A percentile compares a stretch with the other conserved stretches of the same genome.
phyloP scores from a whole-genome alignment of 345 rosid species.

The Euphorbia lathyris region DNA sequence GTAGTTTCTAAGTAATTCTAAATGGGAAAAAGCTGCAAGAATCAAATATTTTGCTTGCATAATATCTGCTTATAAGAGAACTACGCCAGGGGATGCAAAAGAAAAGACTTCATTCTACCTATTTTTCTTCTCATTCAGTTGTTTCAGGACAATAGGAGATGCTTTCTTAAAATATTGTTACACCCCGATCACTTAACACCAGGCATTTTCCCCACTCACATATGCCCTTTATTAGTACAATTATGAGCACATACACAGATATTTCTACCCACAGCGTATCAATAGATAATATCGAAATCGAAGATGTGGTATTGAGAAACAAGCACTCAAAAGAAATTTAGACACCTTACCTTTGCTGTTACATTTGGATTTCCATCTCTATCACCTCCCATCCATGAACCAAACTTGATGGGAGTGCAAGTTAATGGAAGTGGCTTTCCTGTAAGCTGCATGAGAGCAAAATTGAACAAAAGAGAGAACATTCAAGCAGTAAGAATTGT shows the following conservation, averaged over 20 bases:
- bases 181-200: background rate
- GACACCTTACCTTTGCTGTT: slow-evolving; percentile 67
- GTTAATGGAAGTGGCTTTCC: slow-evolving; percentile 86
- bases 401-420: slow-evolving; percentile 86
- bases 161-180: background rate
- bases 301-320: background rate
- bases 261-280: background rate
- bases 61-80: background rate
- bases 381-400: slow-evolving; percentile 99
- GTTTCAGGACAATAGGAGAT: background rate
- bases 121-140: background rate
- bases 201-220: background rate
- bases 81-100: background rate
- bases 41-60: background rate
- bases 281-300: background rate
- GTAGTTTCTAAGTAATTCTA: slow-evolving; percentile 1
- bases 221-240: background rate
- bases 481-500: background rate
- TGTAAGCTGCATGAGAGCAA: slow-evolving; percentile 47
- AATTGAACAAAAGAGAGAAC: slow-evolving; percentile 2
- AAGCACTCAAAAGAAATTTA: background rate
- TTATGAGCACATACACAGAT: background rate
- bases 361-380: slow-evolving; percentile 98
- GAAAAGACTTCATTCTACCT: background rate
- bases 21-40: background rate